Conservation (phyloP, 192 early-diverging fungal species). For the Polychytrium aggregatum region DNA sequence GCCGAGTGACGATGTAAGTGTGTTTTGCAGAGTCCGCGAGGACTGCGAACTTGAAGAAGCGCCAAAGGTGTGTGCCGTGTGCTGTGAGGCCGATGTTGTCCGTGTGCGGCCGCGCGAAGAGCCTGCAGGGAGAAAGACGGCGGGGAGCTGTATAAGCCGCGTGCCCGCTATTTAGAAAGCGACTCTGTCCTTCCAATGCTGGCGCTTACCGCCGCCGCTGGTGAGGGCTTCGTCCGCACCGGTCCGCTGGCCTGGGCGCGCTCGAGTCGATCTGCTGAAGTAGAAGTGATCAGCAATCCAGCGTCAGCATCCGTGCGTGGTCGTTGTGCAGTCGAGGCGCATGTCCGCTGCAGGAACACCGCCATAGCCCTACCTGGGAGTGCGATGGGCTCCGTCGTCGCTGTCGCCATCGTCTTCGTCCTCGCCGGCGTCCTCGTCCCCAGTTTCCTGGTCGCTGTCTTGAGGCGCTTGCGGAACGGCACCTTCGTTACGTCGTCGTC, state of each 20-base stretch:
- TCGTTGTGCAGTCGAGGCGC: neutral
- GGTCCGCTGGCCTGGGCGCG: neutral
- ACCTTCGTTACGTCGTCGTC: too few relatives aligned
- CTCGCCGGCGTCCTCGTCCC: constrained; percentile 10
- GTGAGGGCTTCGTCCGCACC: neutral
- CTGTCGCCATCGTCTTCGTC: constrained; percentile 9
- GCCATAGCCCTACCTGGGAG: neutral
- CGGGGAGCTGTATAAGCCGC: too few relatives aligned
- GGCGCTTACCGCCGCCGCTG: neutral
- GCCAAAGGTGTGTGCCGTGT: too few relatives aligned
- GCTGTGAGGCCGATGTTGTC: too few relatives aligned
- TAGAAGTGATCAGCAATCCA: neutral
- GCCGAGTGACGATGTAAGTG: too few relatives aligned
- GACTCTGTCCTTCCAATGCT: too few relatives aligned
- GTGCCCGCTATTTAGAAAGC: too few relatives aligned
- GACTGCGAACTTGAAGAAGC: too few relatives aligned
- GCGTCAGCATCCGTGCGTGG: neutral
- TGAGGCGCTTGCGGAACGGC: constrained; percentile 11
- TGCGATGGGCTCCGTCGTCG: neutral
- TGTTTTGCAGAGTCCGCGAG: too few relatives aligned
- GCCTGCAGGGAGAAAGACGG: too few relatives aligned
- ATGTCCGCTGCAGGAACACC: neutral
- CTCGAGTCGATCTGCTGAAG: neutral
- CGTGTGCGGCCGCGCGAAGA: too few relatives aligned
- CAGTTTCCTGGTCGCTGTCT: constrained; percentile 9